A percentile compares a stretch with the other conserved stretches of the same genome.
These are phyloP conservation scores for Cryptococcus neoformans DNA, from an alignment of 1,284 basidiomycete genomes.

Conservation along the genomic window DNA sequence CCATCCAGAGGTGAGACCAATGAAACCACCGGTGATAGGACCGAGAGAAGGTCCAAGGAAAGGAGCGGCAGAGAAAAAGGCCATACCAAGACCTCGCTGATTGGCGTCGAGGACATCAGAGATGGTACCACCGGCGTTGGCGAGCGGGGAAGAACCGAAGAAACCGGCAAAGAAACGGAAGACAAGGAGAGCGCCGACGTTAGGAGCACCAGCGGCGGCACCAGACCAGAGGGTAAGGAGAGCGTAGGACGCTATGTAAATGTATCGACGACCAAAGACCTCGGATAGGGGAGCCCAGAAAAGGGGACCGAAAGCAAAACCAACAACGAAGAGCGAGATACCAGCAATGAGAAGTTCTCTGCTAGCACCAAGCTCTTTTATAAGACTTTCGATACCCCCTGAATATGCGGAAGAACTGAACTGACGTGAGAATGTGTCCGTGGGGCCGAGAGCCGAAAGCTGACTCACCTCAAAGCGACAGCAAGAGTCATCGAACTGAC, in stretches of 20 bases:
- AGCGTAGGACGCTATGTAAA: conserved; percentile 60
- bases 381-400: conserved; percentile 26
- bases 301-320: conserved; percentile 41
- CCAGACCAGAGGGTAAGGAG: conserved; percentile 40
- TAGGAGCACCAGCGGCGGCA: conserved; percentile 29
- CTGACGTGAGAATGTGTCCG: not conserved
- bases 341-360: conserved; percentile 32
- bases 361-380: conserved; percentile 25
- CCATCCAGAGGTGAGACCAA: conserved; percentile 47
- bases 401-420: conserved; percentile 32
- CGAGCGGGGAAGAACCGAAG: conserved; percentile 45
- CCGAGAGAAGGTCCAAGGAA: conserved; percentile 63
- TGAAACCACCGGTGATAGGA: conserved; percentile 46
- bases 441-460: not conserved
- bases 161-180: conserved; percentile 45
- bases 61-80: conserved; percentile 61
- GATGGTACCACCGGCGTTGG: conserved; percentile 47
- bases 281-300: conserved; percentile 54
- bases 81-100: conserved; percentile 46
- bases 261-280: conserved; percentile 55
- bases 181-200: conserved; percentile 30
- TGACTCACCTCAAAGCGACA: conserved; percentile 28
- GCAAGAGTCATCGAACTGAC: conserved; percentile 31
- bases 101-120: conserved; percentile 41
- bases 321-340: conserved; percentile 38